Percentiles rank a stretch among this genome's conserved stretches.
Evolutionary conservation across 257 asterid species (phyloP).

Genomic region (Eustoma russellianum): DNA sequence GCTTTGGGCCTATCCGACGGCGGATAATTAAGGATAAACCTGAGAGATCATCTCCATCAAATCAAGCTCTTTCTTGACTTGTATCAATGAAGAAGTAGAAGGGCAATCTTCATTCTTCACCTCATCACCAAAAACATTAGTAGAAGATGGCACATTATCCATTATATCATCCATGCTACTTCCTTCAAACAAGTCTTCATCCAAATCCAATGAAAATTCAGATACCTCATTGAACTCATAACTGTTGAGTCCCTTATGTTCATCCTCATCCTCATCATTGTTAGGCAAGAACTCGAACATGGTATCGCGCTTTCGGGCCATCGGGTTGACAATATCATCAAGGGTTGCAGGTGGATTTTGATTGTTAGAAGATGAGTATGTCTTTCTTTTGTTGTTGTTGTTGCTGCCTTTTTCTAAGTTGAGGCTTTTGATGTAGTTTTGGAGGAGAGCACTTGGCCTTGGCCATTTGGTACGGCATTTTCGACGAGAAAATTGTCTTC

Average conservation of each 20-base stretch:
- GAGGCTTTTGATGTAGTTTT: slow-evolving; percentile 68
- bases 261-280: neutral
- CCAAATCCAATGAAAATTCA: slow-evolving; percentile 16
- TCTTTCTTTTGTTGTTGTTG: neutral
- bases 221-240: slow-evolving; percentile 17
- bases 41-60: slow-evolving; percentile 37
- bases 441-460: slow-evolving; percentile 60
- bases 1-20: neutral
- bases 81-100: slow-evolving; percentile 14
- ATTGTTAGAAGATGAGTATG: neutral
- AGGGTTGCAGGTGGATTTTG: neutral
- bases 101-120: slow-evolving; percentile 13
- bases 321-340: neutral
- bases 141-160: slow-evolving; percentile 6
- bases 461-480: slow-evolving; percentile 80
- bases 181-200: slow-evolving; percentile 19
- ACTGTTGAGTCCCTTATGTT: slow-evolving; percentile 1
- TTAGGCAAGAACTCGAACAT: neutral
- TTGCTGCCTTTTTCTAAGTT: slow-evolving; percentile 31
- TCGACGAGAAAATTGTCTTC: slow-evolving; percentile 65
- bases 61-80: slow-evolving; percentile 34
- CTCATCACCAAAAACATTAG: slow-evolving; percentile 9
- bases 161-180: slow-evolving; percentile 10
- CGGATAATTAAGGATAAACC: slow-evolving; percentile 7
- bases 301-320: slow-evolving; percentile 1